These are phyloP conservation scores for Penicillium goetzii DNA, from an alignment of 495 filamentous ascomycete species.

Conservation along the genomic window DNA sequence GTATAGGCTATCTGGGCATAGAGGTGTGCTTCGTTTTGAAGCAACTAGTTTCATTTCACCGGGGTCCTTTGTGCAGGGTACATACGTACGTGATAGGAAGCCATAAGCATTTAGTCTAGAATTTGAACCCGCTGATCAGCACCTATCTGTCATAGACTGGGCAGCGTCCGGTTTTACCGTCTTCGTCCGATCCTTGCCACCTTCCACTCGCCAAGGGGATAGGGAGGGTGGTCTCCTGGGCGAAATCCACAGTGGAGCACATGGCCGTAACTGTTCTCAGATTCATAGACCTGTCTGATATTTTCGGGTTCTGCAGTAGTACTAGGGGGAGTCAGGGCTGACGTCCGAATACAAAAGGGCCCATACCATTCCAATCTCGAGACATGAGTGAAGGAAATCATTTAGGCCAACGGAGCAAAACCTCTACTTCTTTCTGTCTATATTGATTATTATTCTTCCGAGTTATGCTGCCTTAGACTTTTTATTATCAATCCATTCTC, in stretches of 20 bases:
- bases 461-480: constrained; percentile 11
- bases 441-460: constrained; percentile 3
- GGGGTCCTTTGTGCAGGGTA: neutral
- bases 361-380: constrained; percentile 13
- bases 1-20: constrained; percentile 7
- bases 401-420: neutral
- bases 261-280: constrained; percentile 27
- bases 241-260: constrained; percentile 35
- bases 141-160: constrained; percentile 16
- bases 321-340: constrained; percentile 20
- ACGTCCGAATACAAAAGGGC: constrained; percentile 26
- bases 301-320: constrained; percentile 16
- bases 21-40: neutral
- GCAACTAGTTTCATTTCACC: constrained; percentile 11
- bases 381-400: neutral
- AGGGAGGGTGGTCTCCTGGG: constrained; percentile 20
- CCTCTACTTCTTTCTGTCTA: constrained; percentile 13
- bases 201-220: constrained; percentile 24
- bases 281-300: constrained; percentile 19
- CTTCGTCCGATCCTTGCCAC: constrained; percentile 27
- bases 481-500: constrained; percentile 1
- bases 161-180: constrained; percentile 21
- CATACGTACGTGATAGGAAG: neutral
- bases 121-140: constrained; percentile 9
- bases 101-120: constrained; percentile 8